Evolutionary conservation across 257 asterid species (phyloP).

Genomic region (Nicotiana tomentosiformis): DNA sequence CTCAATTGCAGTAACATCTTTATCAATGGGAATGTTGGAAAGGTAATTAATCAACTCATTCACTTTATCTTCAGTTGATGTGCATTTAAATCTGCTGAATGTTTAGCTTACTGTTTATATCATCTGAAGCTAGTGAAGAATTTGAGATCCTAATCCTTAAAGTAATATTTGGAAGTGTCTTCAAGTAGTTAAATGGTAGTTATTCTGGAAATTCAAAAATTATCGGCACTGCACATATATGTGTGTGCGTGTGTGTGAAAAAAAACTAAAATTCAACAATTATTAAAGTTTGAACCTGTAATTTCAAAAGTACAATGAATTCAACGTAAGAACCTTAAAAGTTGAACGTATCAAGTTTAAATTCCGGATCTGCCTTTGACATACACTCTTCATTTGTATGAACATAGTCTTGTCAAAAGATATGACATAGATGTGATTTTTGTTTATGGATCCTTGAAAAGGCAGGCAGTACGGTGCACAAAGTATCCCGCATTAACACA

Average conservation of each 20-base stretch:
- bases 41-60: constrained; percentile 8
- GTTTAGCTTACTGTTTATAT: neutral
- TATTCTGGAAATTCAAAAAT: neutral
- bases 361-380: too few species aligned
- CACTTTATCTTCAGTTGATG: neutral
- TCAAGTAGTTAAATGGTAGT: neutral
- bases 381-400: neutral
- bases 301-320: too few species aligned
- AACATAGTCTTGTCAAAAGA: neutral
- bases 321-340: too few species aligned
- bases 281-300: too few species aligned
- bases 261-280: too few species aligned
- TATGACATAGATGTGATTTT: neutral
- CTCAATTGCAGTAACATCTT: constrained; percentile 30
- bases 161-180: too few species aligned
- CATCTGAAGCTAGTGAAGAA: neutral
- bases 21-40: constrained; percentile 28
- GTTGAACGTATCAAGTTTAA: too few species aligned
- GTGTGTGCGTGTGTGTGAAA: too few species aligned
- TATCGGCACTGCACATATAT: too few species aligned
- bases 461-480: too few species aligned
- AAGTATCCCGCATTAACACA: too few species aligned
- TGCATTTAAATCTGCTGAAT: neutral
- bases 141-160: neutral
- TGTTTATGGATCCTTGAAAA: neutral